Percentiles rank a stretch among this genome's conserved stretches.
phyloP scores from a whole-genome alignment of 257 asterid species.

The Penstemon newberryi region DNA sequence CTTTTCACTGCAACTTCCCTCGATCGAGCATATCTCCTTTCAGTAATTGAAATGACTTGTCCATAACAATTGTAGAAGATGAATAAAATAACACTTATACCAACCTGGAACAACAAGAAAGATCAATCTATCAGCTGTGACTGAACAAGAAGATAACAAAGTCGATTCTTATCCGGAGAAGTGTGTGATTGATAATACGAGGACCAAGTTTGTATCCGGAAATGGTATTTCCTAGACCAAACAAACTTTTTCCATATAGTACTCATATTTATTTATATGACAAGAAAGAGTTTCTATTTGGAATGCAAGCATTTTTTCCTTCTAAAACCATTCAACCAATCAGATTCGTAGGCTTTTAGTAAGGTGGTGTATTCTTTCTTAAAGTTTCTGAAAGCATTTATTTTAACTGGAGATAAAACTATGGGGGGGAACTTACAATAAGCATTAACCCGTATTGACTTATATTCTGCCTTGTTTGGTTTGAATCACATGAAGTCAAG shows the following conservation, averaged over 20 bases:
- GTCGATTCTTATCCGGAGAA: background rate
- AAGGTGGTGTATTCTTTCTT: background rate
- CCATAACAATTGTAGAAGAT: slow-evolving; percentile 72
- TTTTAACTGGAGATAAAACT: background rate
- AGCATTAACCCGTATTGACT: slow-evolving; percentile 72
- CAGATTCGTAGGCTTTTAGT: too few relatives aligned
- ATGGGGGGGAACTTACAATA: slow-evolving; percentile 55
- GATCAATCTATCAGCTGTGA: background rate
- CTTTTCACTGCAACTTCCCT: slow-evolving; percentile 83
- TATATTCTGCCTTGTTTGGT: slow-evolving; percentile 61
- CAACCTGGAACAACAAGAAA: slow-evolving; percentile 49
- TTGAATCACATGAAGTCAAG: slow-evolving; percentile 67
- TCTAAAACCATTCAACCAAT: too few relatives aligned
- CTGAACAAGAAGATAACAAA: background rate
- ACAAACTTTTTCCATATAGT: background rate
- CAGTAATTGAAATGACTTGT: slow-evolving; percentile 55
- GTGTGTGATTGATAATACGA: background rate
- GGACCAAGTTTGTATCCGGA: too few relatives aligned
- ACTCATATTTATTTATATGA: background rate
- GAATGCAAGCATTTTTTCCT: background rate
- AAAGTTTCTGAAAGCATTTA: background rate
- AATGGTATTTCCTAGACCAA: too few relatives aligned
- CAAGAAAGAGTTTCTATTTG: background rate
- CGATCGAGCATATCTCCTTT: slow-evolving; percentile 68
- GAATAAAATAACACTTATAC: slow-evolving; percentile 54